Base-by-base conservation (phyloP, 345 rosid species). In the Populus pruinosa region DNA sequence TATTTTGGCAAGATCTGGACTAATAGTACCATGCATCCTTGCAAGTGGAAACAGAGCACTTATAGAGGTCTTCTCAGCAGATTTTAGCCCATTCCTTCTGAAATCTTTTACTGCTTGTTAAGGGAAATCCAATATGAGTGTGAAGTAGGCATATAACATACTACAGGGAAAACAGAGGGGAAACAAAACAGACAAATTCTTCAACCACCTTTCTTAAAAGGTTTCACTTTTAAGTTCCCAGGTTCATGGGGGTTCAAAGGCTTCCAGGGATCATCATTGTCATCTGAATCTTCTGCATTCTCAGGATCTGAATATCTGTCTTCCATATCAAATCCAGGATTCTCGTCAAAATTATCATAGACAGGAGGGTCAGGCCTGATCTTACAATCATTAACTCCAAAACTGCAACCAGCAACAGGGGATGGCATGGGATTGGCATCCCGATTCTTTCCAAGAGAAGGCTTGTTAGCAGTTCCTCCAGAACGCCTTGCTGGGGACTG, bases 201-300 rank as follows among this genome's bases (percentile, higher is more conserved):
- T 72, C 43, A 76, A 17, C 55, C 65, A 96, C 99, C 98, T 92
- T 88, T 91, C 83, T 75, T 89, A 78, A 90, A 93, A 78, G 97
- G 94, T 84, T 85, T 93, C 82, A 91, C 89, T 91, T 90, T 94
- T 84, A 93, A 82, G 77, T 83, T 91, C 90, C 99, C 98, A 36
- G 90, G 88, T 82, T 92, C 99, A 86, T 96, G 93, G 66, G 98
- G 98, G 86, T 91, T 91, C 80, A 96, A 74, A 81, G 94, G 95
- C 82, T 92, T 91, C 98, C 99, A 96, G 14, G 95, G 99, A 86
- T 96, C 95, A 72, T 86, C 87, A 61, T 89, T 89, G 31, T 81
- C 85, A 82, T 92, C 96, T 65, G 90, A 82, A 77, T 89, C 91
- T 76, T 87, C 89, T 59, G 74, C 55, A 81, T 87, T 81, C 82